Percentiles rank a stretch among this genome's conserved stretches.
These are phyloP conservation scores for Gymnopilus dilepis DNA, from an alignment of 768 basidiomycete genomes.

Conservation along the genomic window DNA sequence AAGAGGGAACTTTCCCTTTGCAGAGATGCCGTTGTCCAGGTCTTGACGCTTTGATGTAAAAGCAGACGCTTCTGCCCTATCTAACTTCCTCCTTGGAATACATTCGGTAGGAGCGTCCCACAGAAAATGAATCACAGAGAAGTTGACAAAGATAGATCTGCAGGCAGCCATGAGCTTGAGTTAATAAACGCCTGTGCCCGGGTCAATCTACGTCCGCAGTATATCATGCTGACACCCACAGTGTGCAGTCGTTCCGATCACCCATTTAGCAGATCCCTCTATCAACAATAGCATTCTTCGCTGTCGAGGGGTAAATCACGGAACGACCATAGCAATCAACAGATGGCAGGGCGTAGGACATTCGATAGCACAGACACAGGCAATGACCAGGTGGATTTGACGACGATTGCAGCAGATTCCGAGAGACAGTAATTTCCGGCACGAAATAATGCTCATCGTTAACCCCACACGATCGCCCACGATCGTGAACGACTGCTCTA, in stretches of 20 bases:
- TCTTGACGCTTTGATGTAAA: neutral
- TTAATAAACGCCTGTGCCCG: conserved; percentile 2
- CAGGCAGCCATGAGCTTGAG: conserved; percentile 2
- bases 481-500: neutral
- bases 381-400: too few species aligned
- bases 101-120: neutral
- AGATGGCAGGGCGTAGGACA: neutral
- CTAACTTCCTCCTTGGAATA: neutral
- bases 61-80: conserved; percentile 1
- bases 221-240: neutral
- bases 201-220: neutral
- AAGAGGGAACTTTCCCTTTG: neutral
- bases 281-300: neutral
- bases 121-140: neutral
- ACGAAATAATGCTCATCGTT: neutral
- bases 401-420: too few species aligned
- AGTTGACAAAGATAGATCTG: neutral
- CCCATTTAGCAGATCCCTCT: neutral
- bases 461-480: neutral
- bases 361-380: too few species aligned
- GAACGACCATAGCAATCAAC: neutral
- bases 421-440: too few species aligned
- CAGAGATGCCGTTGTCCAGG: conserved; percentile 1
- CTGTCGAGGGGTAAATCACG: neutral
- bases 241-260: conserved; percentile 1